Percentiles rank a stretch among this genome's conserved stretches.
These are phyloP conservation scores for Alliaria petiolata DNA, from an alignment of 345 rosid genomes.

Conservation along the genomic window DNA sequence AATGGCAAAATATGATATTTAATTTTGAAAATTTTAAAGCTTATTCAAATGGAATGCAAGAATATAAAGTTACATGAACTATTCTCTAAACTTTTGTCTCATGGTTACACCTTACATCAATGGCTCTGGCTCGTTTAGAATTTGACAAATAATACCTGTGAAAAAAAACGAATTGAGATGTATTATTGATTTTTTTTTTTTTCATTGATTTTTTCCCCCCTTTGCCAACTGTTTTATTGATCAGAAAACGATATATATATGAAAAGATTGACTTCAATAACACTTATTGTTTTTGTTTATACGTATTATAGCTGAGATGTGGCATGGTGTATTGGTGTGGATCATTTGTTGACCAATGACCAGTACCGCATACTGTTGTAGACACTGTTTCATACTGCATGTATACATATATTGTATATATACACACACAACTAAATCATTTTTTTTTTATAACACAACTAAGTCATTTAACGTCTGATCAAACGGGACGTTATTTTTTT, in stretches of 20 bases:
- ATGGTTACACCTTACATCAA: too few species aligned
- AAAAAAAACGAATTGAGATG: neutral
- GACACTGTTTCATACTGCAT: constrained; percentile 12
- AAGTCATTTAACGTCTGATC: neutral
- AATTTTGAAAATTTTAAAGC: neutral
- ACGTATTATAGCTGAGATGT: constrained; percentile 17
- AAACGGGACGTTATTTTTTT: too few species aligned
- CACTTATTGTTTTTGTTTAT: neutral
- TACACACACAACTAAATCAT: neutral
- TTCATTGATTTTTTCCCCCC: too few species aligned
- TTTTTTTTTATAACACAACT: too few species aligned
- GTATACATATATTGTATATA: neutral
- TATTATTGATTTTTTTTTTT: neutral
- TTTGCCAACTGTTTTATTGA: constrained; percentile 25
- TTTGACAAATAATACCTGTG: too few species aligned
- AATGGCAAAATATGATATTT: neutral
- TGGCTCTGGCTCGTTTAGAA: neutral
- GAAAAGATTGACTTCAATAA: constrained; percentile 7
- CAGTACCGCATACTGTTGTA: constrained; percentile 13
- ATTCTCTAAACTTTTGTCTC: neutral
- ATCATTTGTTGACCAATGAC: constrained; percentile 27
- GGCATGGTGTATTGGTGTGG: constrained; percentile 20
- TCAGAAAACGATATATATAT: constrained; percentile 13
- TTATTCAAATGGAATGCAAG: neutral
- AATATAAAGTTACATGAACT: neutral